A percentile compares a stretch with the other conserved stretches of the same genome.
Conservation (phyloP, 176 grass and related monocot genomes). For the Guadua angustifolia region DNA sequence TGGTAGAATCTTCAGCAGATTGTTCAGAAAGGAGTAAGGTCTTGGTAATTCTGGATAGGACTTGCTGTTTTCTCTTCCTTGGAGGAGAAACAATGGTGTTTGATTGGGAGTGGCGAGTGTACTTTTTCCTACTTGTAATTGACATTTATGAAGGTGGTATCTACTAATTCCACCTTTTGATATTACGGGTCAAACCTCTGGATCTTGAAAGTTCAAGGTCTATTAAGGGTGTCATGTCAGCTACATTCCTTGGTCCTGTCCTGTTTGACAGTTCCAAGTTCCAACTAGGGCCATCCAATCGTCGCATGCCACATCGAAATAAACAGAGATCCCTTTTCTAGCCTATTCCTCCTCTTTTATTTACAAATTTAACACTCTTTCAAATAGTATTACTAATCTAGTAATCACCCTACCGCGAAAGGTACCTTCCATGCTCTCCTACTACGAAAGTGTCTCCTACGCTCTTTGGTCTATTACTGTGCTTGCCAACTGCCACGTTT, state of each 20-base stretch:
- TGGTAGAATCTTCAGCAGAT: background rate
- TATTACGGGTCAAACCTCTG: background rate
- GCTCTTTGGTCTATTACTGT: too few relatives aligned
- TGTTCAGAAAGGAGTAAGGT: background rate
- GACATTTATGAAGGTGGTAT: background rate
- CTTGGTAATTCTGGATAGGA: constrained; percentile 48
- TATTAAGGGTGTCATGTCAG: constrained; percentile 20
- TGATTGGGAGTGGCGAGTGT: background rate
- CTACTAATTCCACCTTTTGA: background rate
- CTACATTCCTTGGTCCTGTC: constrained; percentile 20
- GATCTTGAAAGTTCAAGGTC: background rate
- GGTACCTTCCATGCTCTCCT: too few relatives aligned
- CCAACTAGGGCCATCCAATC: background rate
- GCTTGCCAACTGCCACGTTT: too few relatives aligned
- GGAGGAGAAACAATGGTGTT: constrained; percentile 24
- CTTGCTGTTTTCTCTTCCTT: constrained; percentile 39
- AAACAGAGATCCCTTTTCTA: background rate
- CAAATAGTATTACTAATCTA: too few relatives aligned
- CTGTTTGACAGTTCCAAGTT: constrained; percentile 32
- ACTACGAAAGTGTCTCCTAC: too few relatives aligned
- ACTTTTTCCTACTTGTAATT: background rate
- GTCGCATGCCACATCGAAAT: background rate
- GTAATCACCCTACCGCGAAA: too few relatives aligned
- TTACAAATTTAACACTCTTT: too few relatives aligned
- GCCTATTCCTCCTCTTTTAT: too few relatives aligned